phyloP scores from a whole-genome alignment of 2,329 filamentous ascomycete species.

The Myrmaecium sp. region DNA sequence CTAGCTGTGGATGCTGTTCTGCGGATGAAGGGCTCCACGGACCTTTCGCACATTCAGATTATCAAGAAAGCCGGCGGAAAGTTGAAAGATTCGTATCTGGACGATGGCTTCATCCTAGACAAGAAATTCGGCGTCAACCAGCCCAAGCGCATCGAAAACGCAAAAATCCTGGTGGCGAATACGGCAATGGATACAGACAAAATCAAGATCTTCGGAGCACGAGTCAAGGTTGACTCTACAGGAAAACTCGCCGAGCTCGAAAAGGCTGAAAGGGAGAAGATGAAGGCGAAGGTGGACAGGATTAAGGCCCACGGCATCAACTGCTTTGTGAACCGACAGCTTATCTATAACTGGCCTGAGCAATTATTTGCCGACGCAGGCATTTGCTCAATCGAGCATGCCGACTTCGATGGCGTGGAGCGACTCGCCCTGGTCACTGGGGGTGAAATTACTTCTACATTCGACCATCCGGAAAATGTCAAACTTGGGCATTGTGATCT shows the following conservation, averaged over 20 bases:
- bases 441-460: constrained; percentile 92
- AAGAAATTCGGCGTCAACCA: constrained; percentile 99
- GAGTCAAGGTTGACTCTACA: constrained; percentile 91
- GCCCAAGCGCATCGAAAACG: constrained; percentile 91
- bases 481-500: constrained; percentile 89
- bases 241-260: constrained; percentile 96
- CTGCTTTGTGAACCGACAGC: constrained; percentile 97
- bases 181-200: constrained; percentile 99
- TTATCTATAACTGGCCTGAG: constrained; percentile 99
- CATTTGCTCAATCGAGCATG: constrained; percentile 97
- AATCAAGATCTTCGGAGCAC: constrained; percentile 97
- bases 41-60: constrained; percentile 95
- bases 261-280: constrained; percentile 97
- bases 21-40: constrained; percentile 73
- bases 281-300: constrained; percentile 97
- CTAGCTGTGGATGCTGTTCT: constrained; percentile 85
- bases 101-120: constrained; percentile 96
- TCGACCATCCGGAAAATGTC: constrained; percentile 93
- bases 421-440: constrained; percentile 86
- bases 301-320: constrained; percentile 99
- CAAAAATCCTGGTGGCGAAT: constrained; percentile 95
- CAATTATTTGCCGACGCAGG: constrained; percentile 96
- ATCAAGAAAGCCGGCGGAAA: constrained; percentile 99
- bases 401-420: constrained; percentile 97
- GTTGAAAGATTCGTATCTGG: constrained; percentile 90